These are phyloP conservation scores for Gloeopeniophorella convolvens DNA, from an alignment of 768 basidiomycete genomes.

Conservation along the genomic window DNA sequence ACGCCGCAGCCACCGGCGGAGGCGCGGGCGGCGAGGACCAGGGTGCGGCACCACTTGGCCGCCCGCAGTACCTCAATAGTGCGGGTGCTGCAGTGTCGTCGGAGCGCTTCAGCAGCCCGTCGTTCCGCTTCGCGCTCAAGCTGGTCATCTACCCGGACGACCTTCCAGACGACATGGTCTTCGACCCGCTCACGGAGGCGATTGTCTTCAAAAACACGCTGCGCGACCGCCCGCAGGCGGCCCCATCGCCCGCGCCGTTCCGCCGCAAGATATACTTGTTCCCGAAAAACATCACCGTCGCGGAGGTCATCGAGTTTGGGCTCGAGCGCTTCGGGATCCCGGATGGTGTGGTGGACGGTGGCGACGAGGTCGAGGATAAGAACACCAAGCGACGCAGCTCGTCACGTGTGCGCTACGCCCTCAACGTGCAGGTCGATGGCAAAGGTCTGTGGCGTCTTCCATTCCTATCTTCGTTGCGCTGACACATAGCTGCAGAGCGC, in stretches of 20 bases:
- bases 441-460: constrained; percentile 46
- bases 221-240: constrained; percentile 43
- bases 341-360: constrained; percentile 98
- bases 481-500: constrained; percentile 46
- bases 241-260: constrained; percentile 41
- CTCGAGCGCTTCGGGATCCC: constrained; percentile 91
- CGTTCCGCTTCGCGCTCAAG: constrained; percentile 79
- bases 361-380: constrained; percentile 97
- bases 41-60: constrained; percentile 23
- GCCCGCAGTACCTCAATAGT: constrained; percentile 39
- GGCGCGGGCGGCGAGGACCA: constrained; percentile 28
- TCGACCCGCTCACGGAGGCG: constrained; percentile 88
- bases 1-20: constrained; percentile 35
- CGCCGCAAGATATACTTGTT: constrained; percentile 84
- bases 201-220: constrained; percentile 83
- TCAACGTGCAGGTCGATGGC: constrained; percentile 52
- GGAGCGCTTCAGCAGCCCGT: constrained; percentile 78
- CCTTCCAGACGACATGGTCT: constrained; percentile 90
- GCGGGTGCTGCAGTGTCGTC: constrained; percentile 40
- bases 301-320: constrained; percentile 90
- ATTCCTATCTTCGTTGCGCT: background rate
- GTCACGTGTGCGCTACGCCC: constrained; percentile 74
- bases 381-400: constrained; percentile 72
- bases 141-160: constrained; percentile 84
- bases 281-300: constrained; percentile 92